These are phyloP conservation scores for Diversispora eburnea DNA, from an alignment of 192 early-diverging fungal genomes.

Conservation along the genomic window DNA sequence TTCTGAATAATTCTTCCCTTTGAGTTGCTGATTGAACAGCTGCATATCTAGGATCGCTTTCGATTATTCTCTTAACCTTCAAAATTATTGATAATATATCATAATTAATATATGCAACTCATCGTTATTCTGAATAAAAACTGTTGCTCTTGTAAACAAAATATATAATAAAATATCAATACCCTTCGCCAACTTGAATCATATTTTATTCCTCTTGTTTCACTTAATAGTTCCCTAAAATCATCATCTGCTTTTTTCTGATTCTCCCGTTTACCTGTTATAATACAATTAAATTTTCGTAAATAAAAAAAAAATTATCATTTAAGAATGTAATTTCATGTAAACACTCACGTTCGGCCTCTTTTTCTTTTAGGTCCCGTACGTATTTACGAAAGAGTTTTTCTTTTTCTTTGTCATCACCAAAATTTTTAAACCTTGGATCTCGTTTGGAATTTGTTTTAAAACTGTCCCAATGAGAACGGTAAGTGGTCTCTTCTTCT, in stretches of 20 bases:
- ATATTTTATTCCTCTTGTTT: constrained; percentile 51
- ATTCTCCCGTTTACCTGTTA: constrained; percentile 39
- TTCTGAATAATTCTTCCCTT: constrained; percentile 68
- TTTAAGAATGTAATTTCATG: background rate
- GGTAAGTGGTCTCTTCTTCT: constrained; percentile 48
- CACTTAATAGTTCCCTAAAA: constrained; percentile 57
- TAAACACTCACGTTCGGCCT: constrained; percentile 25
- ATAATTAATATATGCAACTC: background rate
- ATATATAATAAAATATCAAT: background rate
- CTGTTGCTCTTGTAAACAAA: too few species aligned
- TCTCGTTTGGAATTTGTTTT: constrained; percentile 65
- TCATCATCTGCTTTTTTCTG: constrained; percentile 43
- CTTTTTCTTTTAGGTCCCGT: constrained; percentile 34
- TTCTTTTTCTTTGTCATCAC: constrained; percentile 59
- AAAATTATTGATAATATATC: background rate
- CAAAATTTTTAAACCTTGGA: constrained; percentile 53
- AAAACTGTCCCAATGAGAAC: constrained; percentile 72
- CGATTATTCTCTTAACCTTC: constrained; percentile 56
- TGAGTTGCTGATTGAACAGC: constrained; percentile 59
- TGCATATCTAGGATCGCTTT: constrained; percentile 61
- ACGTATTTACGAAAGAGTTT: constrained; percentile 65
- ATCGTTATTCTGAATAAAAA: too few species aligned
- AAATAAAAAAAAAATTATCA: constrained; percentile 6
- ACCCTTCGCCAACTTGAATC: constrained; percentile 63
- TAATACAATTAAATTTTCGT: background rate